Base-by-base conservation (phyloP, 768 basidiomycete genomes). In the Tremella fuciformis region DNA sequence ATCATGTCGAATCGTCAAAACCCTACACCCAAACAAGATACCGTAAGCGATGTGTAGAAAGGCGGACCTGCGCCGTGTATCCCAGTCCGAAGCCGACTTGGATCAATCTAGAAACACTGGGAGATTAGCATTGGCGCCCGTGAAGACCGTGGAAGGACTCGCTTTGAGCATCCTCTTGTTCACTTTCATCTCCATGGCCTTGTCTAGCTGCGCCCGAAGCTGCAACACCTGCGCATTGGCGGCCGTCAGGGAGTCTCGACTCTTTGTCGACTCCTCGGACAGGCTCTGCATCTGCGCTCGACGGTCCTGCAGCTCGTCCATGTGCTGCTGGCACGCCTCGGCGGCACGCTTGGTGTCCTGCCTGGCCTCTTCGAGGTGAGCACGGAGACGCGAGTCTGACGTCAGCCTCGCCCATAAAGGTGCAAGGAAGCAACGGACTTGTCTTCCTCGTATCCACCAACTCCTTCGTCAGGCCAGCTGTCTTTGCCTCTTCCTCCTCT, bases 111-210 rank as follows among this genome's bases (percentile, higher is more conserved):
- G 29, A 34, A 34, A 34, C 29, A 34, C 29, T 34, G 29, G 6
- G 6, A 34, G 6, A 34, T 34, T 11, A 34, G 29, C 29, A 6
- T 6, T 34, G 29, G 11, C 29, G 29, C 29, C 29, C 4, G 29
- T 11, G 29, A 34, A 4, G n/a, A n/a, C n/a, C n/a, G n/a, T n/a
- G 29, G 6, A 34, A 34, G 29, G 9, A 59, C 74, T 66, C 62
- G 73, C 74, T 53, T 71, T 70, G 37, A 72, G 58, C 53, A 70
- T 54, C 60, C 61, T 66, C 55, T 70, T 71, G 47, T 70, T 60
- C 42, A 67, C 65, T 41, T 65, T 64, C 22, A 51, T 49, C 29
- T 72, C 66, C 18, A 72, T 58, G 19, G 65, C 61, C 55, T 63
- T 44, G 38, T 74, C 75, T 39, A 76, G 50, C 53, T 76, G 73